phyloP scores from a whole-genome alignment of 768 basidiomycete species.

The Lentinula sp. region DNA sequence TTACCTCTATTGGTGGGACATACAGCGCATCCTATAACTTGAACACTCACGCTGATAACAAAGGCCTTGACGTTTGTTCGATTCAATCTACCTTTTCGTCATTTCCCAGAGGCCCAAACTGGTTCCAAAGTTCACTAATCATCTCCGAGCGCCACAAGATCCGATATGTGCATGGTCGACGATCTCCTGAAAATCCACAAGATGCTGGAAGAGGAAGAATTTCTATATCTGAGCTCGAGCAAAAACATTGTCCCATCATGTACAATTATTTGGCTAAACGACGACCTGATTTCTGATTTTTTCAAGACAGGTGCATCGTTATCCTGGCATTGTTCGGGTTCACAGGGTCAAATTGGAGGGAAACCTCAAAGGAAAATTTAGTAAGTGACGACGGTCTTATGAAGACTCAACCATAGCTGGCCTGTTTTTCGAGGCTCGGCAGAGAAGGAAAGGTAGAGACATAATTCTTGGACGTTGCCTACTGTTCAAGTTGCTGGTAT shows the following conservation, averaged over 20 bases:
- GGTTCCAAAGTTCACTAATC: no score
- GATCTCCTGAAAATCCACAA: neutral
- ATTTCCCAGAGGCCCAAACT: no score
- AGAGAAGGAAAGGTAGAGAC: constrained; percentile 17
- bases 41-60: no score
- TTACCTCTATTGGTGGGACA: no score
- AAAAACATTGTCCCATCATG: constrained; percentile 19
- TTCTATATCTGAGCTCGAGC: constrained; percentile 22
- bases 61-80: no score
- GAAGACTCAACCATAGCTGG: constrained; percentile 24
- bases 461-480: constrained; percentile 35
- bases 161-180: neutral
- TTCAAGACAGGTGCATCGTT: constrained; percentile 26
- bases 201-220: neutral
- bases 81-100: no score
- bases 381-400: neutral
- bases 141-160: no score
- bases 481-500: constrained; percentile 34
- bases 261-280: neutral
- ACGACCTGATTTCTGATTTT: constrained; percentile 13
- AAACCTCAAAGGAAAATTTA: no score
- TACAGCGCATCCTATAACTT: no score
- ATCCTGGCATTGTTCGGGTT: constrained; percentile 20
- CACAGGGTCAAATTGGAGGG: neutral
- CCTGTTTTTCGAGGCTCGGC: constrained; percentile 22